Evolutionary conservation across 495 filamentous ascomycete species (phyloP).

Genomic region (Patellaria atrata): DNA sequence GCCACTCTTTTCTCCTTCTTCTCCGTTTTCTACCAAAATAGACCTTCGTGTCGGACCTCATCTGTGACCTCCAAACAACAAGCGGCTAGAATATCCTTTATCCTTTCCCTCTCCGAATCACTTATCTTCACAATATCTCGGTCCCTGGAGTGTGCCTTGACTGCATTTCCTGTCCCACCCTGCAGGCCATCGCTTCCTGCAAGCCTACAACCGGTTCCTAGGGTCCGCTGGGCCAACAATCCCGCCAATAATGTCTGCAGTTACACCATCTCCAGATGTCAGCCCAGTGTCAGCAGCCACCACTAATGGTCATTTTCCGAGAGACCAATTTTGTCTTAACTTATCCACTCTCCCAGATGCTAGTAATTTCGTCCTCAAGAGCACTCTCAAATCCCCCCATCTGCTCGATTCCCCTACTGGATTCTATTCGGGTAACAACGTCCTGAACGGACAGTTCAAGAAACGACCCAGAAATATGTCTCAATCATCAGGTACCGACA

Average conservation of each 20-base stretch:
- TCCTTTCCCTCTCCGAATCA: not conserved
- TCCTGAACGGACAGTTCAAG: constrained; percentile 14
- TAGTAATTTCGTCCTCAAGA: constrained; percentile 15
- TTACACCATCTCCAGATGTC: constrained; percentile 21
- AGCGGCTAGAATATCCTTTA: constrained; percentile 1
- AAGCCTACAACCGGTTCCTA: constrained; percentile 7
- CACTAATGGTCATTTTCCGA: constrained; percentile 19
- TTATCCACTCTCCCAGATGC: constrained; percentile 20
- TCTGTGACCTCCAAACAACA: too few species aligned
- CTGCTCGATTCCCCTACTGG: constrained; percentile 17
- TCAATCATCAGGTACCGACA: constrained; percentile 21
- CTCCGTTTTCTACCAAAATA: not conserved
- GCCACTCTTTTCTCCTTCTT: not conserved
- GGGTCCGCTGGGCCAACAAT: too few species aligned
- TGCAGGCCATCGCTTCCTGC: constrained; percentile 9
- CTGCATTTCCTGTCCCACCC: constrained; percentile 5
- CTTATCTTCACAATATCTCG: not conserved
- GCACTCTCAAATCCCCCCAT: constrained; percentile 18
- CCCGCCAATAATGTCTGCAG: constrained; percentile 18
- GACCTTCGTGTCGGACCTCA: too few species aligned
- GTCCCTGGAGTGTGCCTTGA: constrained; percentile 1
- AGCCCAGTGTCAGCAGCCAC: constrained; percentile 23
- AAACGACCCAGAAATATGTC: constrained; percentile 22
- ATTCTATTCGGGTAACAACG: constrained; percentile 5
- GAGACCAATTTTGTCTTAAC: constrained; percentile 20